Conservation (phyloP, 257 asterid genomes). For the Solanum okadae region DNA sequence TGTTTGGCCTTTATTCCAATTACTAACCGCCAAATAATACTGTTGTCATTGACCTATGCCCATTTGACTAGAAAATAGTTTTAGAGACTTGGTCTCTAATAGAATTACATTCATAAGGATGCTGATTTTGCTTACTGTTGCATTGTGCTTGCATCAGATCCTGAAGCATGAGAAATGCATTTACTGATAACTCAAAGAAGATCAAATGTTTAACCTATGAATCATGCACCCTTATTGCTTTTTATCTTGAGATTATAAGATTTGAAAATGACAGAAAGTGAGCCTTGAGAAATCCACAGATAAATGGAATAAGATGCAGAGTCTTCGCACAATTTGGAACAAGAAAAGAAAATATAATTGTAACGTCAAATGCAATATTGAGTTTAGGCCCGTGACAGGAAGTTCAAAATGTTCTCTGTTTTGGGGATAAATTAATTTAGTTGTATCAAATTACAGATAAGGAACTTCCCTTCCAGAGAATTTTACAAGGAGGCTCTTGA, state of each 20-base stretch:
- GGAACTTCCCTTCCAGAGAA: conserved; percentile 95
- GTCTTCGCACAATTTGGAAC: neutral
- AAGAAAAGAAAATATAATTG: neutral
- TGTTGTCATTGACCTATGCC: neutral
- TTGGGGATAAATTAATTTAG: neutral
- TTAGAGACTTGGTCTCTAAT: neutral
- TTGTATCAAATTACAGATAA: conserved; percentile 39
- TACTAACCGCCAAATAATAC: neutral
- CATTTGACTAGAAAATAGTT: neutral
- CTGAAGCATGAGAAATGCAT: neutral
- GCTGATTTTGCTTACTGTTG: neutral
- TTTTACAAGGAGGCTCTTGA: conserved; percentile 69
- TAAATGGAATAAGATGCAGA: neutral
- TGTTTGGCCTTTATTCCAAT: neutral
- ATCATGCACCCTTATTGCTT: neutral
- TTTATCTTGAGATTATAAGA: neutral
- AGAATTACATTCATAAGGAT: neutral
- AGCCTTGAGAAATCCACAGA: neutral
- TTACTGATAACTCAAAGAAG: neutral
- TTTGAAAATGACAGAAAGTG: neutral
- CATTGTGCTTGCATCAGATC: neutral
- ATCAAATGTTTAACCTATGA: neutral
- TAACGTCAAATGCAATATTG: neutral
- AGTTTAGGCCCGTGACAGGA: neutral
- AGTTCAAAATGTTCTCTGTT: neutral